Base-by-base conservation (phyloP, 495 filamentous ascomycete species). In the Penicillium dipodomyicola region DNA sequence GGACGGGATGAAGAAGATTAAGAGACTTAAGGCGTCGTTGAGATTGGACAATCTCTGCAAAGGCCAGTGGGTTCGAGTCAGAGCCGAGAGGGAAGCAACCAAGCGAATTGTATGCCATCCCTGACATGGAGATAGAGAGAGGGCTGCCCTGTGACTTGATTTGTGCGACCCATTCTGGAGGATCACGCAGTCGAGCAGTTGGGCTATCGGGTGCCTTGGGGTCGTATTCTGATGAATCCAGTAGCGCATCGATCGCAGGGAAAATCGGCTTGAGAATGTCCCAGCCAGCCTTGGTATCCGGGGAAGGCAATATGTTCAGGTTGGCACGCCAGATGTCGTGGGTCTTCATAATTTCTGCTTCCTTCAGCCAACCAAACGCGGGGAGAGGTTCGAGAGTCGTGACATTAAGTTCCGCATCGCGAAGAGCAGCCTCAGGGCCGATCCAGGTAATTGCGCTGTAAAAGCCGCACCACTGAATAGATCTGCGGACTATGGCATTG, bases 21-120 rank as follows among this genome's bases (percentile, higher is more conserved):
- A 82, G 68, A 4, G 63, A 61, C 49, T 73, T 75, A 3, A 84
- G 65, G 10, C 75, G 77, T 50, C 72, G 71, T 57, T 83, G 82
- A 22, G 75, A 77, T 37, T 77, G 66, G 23, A 82, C 64, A 35
- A 83, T 73, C 22, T 80, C 75, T 1, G 72, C 71, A 52, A 82
- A 84, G 23, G 75, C 73, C 19, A 69, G 54, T 25, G 68, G 54
- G 4, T 73, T 72, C 1, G 73, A 63, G 29, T 82, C 71, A 5
- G 79, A 71, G 0, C 82, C 82, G n/a, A 85, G 64, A 9, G 80
- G 81, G 53, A 84, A 83, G 54, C 82, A 84, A 11, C 82, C 82
- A n/a, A 82, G 68, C 12, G 69, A 55, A 15, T 68, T 73, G 60
- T 78, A 83, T 17, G 75, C 67, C 19, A 67, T 58, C 0, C 79